Percentiles rank a stretch among this genome's conserved stretches.
Evolutionary conservation across 108 stramenopile genomes (phyloP).

Genomic region (Cylindrotheca closterium): DNA sequence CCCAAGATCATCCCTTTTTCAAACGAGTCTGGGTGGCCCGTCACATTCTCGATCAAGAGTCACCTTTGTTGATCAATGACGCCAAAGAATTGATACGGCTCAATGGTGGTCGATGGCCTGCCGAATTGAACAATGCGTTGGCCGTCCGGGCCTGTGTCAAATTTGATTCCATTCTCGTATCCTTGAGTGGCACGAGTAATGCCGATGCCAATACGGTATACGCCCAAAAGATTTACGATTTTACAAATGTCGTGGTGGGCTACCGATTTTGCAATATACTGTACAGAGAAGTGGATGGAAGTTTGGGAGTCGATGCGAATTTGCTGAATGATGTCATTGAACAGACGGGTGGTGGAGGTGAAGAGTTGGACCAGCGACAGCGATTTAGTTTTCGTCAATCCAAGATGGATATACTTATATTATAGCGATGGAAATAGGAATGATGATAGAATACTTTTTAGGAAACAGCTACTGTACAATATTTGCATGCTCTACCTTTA

Average conservation of each 20-base stretch:
- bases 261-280: slow-evolving; percentile 57
- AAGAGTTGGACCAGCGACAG: slow-evolving; percentile 9
- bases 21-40: slow-evolving; percentile 65
- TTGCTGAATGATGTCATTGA: slow-evolving; percentile 73
- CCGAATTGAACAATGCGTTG: slow-evolving; percentile 51
- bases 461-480: too few species aligned
- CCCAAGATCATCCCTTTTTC: slow-evolving; percentile 70
- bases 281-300: slow-evolving; percentile 38
- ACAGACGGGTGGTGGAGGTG: slow-evolving; percentile 68
- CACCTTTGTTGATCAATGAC: slow-evolving; percentile 53
- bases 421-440: too few species aligned
- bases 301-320: slow-evolving; percentile 48
- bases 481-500: too few species aligned
- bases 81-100: slow-evolving; percentile 41
- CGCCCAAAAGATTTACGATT: slow-evolving; percentile 65
- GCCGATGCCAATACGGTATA: slow-evolving; percentile 61
- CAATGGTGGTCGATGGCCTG: slow-evolving; percentile 65
- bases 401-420: not conserved
- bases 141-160: slow-evolving; percentile 53
- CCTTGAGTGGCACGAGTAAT: slow-evolving; percentile 65
- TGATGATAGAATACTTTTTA: too few species aligned
- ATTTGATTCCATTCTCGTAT: slow-evolving; percentile 72
- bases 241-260: slow-evolving; percentile 54
- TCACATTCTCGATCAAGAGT: slow-evolving; percentile 62
- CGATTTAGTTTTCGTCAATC: not conserved